Percentiles rank a stretch among this genome's conserved stretches.
Conservation (phyloP, 2,329 filamentous ascomycete species). For the Diplodia corticola region DNA sequence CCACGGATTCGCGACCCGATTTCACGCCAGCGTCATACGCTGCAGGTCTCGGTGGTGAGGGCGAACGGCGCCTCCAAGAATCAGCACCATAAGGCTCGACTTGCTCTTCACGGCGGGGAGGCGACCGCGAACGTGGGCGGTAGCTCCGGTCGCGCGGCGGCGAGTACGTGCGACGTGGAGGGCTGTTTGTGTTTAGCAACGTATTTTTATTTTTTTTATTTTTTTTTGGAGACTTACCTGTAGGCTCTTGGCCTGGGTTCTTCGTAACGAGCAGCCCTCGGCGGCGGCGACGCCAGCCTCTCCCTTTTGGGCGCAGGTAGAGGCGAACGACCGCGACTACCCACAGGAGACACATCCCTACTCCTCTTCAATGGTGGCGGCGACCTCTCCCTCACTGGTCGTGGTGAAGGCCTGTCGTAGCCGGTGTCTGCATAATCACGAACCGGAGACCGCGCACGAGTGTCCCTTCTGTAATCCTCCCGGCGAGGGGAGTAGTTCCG, state of each 20-base stretch:
- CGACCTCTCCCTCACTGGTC: constrained; percentile 45
- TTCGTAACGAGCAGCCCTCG: constrained; percentile 43
- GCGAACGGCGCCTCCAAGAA: constrained; percentile 56
- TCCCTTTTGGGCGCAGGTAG: constrained; percentile 42
- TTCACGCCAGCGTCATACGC: constrained; percentile 47
- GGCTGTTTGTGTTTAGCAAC: constrained; percentile 26
- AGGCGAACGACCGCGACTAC: constrained; percentile 49
- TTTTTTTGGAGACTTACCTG: constrained; percentile 31
- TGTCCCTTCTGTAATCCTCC: constrained; percentile 25
- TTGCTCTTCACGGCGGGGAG: constrained; percentile 52
- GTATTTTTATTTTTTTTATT: neutral
- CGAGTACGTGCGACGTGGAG: constrained; percentile 44
- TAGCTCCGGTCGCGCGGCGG: constrained; percentile 44
- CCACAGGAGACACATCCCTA: constrained; percentile 49
- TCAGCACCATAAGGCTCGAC: constrained; percentile 50
- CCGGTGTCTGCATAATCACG: constrained; percentile 38
- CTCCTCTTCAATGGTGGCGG: constrained; percentile 46
- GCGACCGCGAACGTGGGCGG: constrained; percentile 56
- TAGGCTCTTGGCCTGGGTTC: constrained; percentile 44
- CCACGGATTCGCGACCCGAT: constrained; percentile 55
- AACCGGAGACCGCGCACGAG: constrained; percentile 40
- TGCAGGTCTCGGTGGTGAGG: constrained; percentile 46
- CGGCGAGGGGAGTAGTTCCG: neutral
- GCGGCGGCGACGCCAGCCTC: constrained; percentile 42
- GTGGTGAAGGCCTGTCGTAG: constrained; percentile 43